phyloP scores from a whole-genome alignment of 495 filamentous ascomycete genomes.

The Aspergillus carlsbadensis region DNA sequence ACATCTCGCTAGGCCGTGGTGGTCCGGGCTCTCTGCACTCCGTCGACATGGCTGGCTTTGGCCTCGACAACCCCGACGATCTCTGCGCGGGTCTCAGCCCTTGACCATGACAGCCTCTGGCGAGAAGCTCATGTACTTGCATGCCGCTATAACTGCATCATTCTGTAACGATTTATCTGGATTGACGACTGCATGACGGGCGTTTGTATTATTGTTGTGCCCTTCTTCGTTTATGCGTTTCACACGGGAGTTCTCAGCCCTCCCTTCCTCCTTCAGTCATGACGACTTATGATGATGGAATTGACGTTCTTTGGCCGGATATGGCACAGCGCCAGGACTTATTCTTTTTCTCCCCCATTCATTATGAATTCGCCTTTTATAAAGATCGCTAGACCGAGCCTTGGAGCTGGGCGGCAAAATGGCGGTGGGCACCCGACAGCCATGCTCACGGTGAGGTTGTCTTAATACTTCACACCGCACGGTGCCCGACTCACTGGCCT shows the following conservation, averaged over 20 bases:
- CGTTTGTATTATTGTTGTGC: constrained; percentile 36
- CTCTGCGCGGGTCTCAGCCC: constrained; percentile 40
- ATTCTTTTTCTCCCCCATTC: constrained; percentile 16
- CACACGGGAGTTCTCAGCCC: background rate
- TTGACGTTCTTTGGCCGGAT: constrained; percentile 40
- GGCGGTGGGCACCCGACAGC: constrained; percentile 19
- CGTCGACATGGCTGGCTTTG: constrained; percentile 51
- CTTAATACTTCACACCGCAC: constrained; percentile 13
- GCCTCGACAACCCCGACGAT: constrained; percentile 42
- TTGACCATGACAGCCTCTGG: constrained; percentile 23
- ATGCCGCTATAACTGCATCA: constrained; percentile 39
- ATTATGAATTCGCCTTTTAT: constrained; percentile 9
- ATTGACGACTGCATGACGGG: constrained; percentile 51
- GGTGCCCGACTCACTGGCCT: background rate
- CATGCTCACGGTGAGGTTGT: constrained; percentile 18
- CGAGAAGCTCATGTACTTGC: constrained; percentile 20
- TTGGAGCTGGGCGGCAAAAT: constrained; percentile 11
- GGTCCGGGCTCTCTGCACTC: constrained; percentile 48
- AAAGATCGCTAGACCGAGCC: background rate
- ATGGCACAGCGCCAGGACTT: constrained; percentile 30
- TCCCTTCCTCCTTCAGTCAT: constrained; percentile 21
- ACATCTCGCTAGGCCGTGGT: constrained; percentile 46
- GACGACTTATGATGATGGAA: constrained; percentile 34
- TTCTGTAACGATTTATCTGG: constrained; percentile 48
- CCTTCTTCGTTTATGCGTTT: constrained; percentile 8